Base-by-base conservation (phyloP, 805 yeast species). In the Debaryomyces tyrocola region DNA sequence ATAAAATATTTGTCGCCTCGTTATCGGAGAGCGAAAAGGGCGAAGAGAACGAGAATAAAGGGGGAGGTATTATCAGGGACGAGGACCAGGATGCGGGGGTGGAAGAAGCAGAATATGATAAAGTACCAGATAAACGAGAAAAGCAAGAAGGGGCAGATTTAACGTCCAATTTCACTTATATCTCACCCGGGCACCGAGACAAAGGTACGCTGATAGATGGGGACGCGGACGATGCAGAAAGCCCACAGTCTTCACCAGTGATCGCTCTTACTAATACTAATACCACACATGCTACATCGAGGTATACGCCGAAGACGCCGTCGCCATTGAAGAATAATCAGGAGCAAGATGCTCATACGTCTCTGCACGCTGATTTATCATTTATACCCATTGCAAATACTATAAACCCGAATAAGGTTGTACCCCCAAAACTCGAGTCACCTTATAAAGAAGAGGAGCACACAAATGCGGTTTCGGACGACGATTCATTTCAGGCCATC, bases 401-500 rank as follows among this genome's bases (percentile, higher is more conserved):
- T 11, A 47, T 46, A 4, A 48, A 50, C 18, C 51, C 49, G n/a
- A 43, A 48, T 36, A 51, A 48, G 29, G 18, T 28, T 9, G n/a
- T 33, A 34, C 8, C 34, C 11, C 46, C 40, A 24, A 20, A 21
- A 14, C 21, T 24, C 31, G 17, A 17, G 34, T 9, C 10, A n/a
- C 35, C 41, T 27, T 20, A 27, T 29, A 24, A 42, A 35, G 38
- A 42, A 33, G 24, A 18, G n/a, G 44, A 33, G 10, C n/a, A 20
- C 8, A 11, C 20, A 39, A 20, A 18, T 10, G 44, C 33, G 11
- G 42, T 41, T 20, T 33, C 34, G 24, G 33, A 36, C n/a, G 76
- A 74, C 37, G 70, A 68, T 43, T 76, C 80, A 6, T 75, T 75
- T 49, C 75, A 73, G 47, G 77, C 77, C 0, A 75, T 75, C n/a